Conservation (phyloP, 306 rosid species). For the Ormosia semicastrata region DNA sequence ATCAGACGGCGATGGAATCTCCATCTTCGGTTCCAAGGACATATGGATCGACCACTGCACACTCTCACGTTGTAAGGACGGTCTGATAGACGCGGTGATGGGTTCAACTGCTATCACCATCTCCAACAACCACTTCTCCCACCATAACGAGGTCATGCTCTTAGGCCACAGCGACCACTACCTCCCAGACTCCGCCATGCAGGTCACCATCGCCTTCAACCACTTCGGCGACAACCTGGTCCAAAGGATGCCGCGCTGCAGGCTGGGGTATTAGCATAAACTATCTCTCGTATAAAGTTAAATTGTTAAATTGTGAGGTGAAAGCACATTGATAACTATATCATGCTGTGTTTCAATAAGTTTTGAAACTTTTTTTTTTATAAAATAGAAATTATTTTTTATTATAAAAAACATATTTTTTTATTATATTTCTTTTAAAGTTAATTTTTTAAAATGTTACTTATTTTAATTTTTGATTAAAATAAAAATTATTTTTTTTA, state of each 20-base stretch:
- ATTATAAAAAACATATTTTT: too few species aligned
- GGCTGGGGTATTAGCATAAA: constrained; percentile 48
- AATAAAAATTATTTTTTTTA: too few species aligned
- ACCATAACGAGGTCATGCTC: constrained; percentile 87
- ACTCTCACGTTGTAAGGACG: constrained; percentile 84
- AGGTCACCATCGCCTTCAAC: constrained; percentile 89
- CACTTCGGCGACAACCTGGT: constrained; percentile 77
- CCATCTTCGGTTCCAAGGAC: constrained; percentile 66
- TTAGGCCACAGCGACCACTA: constrained; percentile 84
- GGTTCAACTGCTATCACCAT: constrained; percentile 87
- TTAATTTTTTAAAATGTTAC: too few species aligned
- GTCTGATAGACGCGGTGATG: constrained; percentile 80
- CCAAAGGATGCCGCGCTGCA: constrained; percentile 91
- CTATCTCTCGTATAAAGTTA: too few species aligned
- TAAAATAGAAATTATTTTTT: too few species aligned
- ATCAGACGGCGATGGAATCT: constrained; percentile 91
- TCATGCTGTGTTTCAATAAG: too few species aligned
- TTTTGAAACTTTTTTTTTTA: too few species aligned
- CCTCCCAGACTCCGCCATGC: constrained; percentile 71
- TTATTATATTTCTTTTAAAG: too few species aligned
- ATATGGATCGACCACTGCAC: constrained; percentile 92
- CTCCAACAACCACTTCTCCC: constrained; percentile 78
- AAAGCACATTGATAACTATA: too few species aligned
- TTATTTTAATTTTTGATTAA: too few species aligned
- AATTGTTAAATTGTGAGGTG: too few species aligned